Evolutionary conservation across 2,329 filamentous ascomycete species (phyloP), one percentile per base, ranked within the genome.

Genomic region (Paecilomyces variotii): DNA sequence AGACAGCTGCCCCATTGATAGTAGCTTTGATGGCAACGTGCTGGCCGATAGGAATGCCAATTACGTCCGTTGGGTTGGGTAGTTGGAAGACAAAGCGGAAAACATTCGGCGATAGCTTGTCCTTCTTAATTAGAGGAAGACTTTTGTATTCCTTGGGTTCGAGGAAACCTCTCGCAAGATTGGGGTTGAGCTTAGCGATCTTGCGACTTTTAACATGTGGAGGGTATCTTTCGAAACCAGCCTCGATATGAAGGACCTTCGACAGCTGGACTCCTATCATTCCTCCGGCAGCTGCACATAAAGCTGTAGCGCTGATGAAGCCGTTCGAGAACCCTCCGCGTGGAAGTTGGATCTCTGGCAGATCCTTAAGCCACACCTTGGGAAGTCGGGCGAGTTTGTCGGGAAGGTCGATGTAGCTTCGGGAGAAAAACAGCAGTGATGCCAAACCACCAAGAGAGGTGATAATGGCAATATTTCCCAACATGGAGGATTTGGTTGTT

Each of bases 31-130:
- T 80, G 51, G 80, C 75, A 3, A 85, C 76, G 61, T 85, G 82
- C 64, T 85, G 82, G 4, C 83, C 82, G 6, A 79, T 81, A 0
- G 83, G 83, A 7, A 85, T 74, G 1, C 82, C 82, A 2, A 84
- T 74, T 0, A 82, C 72, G 1, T 76, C 74, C 7, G 67, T 64
- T 0, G 69, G 62, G 0, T 70, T 72, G 0, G 82, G 82, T 2
- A 84, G 74, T 27, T 73, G 68, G 45, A 84, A 83, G 4, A 45
- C n/a, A 3, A 82, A 73, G 25, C 74, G 74, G 66, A 77, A 82
- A 0, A 69, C 68, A 49, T 62, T 69, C 0, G 67, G 55, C 1
- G 68, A 60, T 9, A 72, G 54, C 3, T 56, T 51, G 1, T 62
- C 60, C 28, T 70, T 70, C n/a, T 57, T 34, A 14, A 67, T 34